These are phyloP conservation scores for Aquilaria yunnanensis DNA, from an alignment of 345 rosid species.

Conservation along the genomic window DNA sequence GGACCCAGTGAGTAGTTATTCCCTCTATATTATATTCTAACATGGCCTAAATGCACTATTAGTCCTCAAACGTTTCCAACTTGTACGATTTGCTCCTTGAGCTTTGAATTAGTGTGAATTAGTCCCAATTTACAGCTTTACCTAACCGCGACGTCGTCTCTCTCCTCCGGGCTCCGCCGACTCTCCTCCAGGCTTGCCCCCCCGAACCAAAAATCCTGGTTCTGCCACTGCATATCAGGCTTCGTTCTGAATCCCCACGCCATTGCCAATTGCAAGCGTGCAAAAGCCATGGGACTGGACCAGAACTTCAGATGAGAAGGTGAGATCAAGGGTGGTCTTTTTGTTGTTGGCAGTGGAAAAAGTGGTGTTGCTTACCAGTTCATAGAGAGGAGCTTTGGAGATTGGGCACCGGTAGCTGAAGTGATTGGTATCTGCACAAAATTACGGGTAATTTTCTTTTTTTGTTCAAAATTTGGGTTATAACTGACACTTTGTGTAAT, in stretches of 20 bases:
- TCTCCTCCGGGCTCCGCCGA: no score
- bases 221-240: conserved; percentile 14
- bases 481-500: neutral
- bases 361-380: conserved; percentile 57
- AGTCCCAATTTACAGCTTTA: no score
- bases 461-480: neutral
- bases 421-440: conserved; percentile 41
- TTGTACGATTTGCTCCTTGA: no score
- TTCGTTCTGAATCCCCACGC: conserved; percentile 58
- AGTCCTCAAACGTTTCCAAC: no score
- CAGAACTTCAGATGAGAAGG: conserved; percentile 62
- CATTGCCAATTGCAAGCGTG: conserved; percentile 58
- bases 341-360: conserved; percentile 43
- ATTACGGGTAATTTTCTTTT: conserved; percentile 35
- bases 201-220: no score
- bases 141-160: no score
- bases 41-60: no score
- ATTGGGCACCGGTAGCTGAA: conserved; percentile 63
- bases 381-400: conserved; percentile 66
- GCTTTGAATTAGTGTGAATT: no score
- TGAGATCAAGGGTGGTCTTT: conserved; percentile 59
- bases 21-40: no score
- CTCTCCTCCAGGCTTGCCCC: no score
- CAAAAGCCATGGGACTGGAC: conserved; percentile 41
- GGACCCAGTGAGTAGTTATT: no score